These are phyloP conservation scores for Scleroderma bovista DNA, from an alignment of 768 basidiomycete species.

Conservation along the genomic window DNA sequence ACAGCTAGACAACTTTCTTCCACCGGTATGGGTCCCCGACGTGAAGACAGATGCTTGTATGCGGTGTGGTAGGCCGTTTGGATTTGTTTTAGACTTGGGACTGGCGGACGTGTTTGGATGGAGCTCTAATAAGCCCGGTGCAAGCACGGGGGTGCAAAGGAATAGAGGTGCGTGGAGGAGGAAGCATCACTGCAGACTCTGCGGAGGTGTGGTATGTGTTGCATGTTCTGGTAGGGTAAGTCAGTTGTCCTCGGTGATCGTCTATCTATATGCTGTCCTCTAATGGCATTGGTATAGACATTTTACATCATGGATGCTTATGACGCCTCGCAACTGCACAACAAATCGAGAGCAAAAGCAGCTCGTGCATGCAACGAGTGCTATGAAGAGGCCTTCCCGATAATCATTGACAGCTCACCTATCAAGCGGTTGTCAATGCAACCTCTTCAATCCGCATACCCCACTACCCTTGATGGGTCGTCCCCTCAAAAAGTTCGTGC, in stretches of 20 bases:
- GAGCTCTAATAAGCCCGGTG: conserved; percentile 37
- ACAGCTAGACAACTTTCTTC: conserved; percentile 57
- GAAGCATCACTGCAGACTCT: conserved; percentile 83
- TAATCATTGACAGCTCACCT: conserved; percentile 17
- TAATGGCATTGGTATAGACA: conserved; percentile 55
- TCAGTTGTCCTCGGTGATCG: neutral
- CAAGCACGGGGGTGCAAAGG: conserved; percentile 2
- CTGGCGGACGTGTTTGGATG: conserved; percentile 24
- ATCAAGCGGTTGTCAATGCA: neutral
- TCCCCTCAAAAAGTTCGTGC: conserved; percentile 2
- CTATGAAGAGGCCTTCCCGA: conserved; percentile 80
- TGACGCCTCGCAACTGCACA: conserved; percentile 31
- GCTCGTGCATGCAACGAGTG: conserved; percentile 84
- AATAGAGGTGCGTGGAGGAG: conserved; percentile 39
- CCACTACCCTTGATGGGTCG: neutral
- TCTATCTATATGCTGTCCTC: too few relatives aligned
- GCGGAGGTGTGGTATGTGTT: conserved; percentile 84
- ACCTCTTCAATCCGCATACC: conserved; percentile 1
- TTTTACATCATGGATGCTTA: conserved; percentile 60
- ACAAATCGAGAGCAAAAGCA: conserved; percentile 47
- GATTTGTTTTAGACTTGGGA: conserved; percentile 34
- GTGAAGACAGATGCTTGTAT: conserved; percentile 78
- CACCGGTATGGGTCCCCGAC: conserved; percentile 92
- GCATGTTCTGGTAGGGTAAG: conserved; percentile 73
- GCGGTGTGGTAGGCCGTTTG: conserved; percentile 74